These are phyloP conservation scores for Arxiozyma slooffiae DNA, from an alignment of 1,139 yeast species.

Conservation along the genomic window DNA sequence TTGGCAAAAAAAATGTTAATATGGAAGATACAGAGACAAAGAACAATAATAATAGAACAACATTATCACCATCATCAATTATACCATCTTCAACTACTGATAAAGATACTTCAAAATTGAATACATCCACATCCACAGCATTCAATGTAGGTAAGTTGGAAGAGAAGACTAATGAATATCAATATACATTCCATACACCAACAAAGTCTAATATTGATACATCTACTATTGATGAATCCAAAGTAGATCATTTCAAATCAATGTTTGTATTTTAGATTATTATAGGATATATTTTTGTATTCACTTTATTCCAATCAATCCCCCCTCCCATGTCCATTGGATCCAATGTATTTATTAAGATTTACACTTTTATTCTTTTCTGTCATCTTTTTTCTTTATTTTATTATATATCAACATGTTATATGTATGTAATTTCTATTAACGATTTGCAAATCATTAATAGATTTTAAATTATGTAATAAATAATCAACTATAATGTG, in stretches of 20 bases:
- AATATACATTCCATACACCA: constrained; percentile 13
- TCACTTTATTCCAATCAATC: not conserved
- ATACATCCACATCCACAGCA: not conserved
- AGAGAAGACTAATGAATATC: not conserved
- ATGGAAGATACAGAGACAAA: not conserved
- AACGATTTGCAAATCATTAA: not conserved
- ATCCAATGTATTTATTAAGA: not conserved
- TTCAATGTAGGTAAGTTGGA: not conserved
- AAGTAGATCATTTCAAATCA: constrained; percentile 17
- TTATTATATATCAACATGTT: too few species aligned
- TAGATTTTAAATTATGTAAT: too few species aligned
- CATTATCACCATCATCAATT: not conserved
- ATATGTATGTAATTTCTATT: too few species aligned
- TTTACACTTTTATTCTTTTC: not conserved
- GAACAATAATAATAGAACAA: not conserved
- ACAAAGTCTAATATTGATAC: constrained; percentile 15
- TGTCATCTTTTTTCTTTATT: not conserved
- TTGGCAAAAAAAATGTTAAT: not conserved
- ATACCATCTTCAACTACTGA: not conserved
- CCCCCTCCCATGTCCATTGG: not conserved
- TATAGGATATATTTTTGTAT: too few species aligned
- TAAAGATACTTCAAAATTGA: not conserved
- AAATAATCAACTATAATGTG: too few species aligned
- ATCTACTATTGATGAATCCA: constrained; percentile 12
- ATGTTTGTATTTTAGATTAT: constrained; percentile 15